Evolutionary conservation across 1,284 basidiomycete species (phyloP).

Genomic region (Gymnopus androsaceus): DNA sequence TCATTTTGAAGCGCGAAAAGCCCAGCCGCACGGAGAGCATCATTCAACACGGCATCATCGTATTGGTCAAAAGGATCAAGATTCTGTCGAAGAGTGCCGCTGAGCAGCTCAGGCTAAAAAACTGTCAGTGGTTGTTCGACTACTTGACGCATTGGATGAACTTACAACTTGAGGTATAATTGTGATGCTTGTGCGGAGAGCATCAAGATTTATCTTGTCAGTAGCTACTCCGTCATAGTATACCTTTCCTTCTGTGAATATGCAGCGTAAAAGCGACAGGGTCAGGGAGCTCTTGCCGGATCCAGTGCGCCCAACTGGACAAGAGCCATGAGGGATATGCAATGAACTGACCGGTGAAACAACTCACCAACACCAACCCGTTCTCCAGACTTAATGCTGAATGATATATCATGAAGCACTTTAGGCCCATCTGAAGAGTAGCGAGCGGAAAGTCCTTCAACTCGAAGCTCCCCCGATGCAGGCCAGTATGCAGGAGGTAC

Average conservation of each 20-base stretch:
- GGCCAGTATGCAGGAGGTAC: slow-evolving; percentile 82
- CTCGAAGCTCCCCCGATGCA: slow-evolving; percentile 64
- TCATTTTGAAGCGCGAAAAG: slow-evolving; percentile 55
- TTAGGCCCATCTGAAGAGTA: slow-evolving; percentile 54
- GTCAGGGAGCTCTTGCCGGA: slow-evolving; percentile 68
- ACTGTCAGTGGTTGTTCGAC: not conserved
- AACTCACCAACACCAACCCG: slow-evolving; percentile 59
- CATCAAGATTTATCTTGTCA: slow-evolving; percentile 62
- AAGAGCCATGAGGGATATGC: not conserved
- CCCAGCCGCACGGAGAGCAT: slow-evolving; percentile 55
- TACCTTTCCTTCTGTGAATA: slow-evolving; percentile 59
- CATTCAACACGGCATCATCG: slow-evolving; percentile 65
- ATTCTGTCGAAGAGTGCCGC: slow-evolving; percentile 59
- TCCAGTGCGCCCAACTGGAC: slow-evolving; percentile 68
- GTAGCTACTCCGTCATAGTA: slow-evolving; percentile 52
- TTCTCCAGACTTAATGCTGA: slow-evolving; percentile 60
- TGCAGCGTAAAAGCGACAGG: slow-evolving; percentile 54
- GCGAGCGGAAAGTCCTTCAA: slow-evolving; percentile 62
- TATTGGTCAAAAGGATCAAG: slow-evolving; percentile 74
- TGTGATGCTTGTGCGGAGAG: slow-evolving; percentile 61
- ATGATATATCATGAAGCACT: slow-evolving; percentile 58
- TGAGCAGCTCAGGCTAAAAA: slow-evolving; percentile 62
- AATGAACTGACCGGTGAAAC: not conserved
- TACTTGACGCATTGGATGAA: slow-evolving; percentile 24
- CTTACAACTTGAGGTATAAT: slow-evolving; percentile 59